Evolutionary conservation across 768 basidiomycete species (phyloP), one percentile per base, ranked within the genome.

Genomic region (Candolleomyces aberdarensis): DNA sequence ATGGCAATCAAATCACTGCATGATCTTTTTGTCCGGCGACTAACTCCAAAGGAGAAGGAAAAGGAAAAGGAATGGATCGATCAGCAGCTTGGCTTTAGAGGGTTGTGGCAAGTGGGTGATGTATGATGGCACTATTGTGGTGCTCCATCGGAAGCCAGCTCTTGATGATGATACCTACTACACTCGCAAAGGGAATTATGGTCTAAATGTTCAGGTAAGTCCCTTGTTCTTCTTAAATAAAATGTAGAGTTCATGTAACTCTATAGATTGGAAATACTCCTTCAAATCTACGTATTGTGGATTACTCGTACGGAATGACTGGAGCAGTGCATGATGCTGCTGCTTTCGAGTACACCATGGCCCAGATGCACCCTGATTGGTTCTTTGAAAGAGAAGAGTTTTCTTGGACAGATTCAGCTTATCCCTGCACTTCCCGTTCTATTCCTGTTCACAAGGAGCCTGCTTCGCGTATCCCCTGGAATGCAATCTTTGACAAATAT

Each of bases 131-230:
- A 74, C 71, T 1, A 68, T 68, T 57, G 64, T 73, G 3, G 62
- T 63, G 11, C 66, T 72, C 5, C 66, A 65, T 58, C 43, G 62
- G 15, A 72, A 70, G 46, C 70, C 71, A 19, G 66, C 63, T 4
- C 40, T 64, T 17, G 65, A 75, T 62, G 72, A 74, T 7, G 69
- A 73, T 62, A 69, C 66, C n/a, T 76, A 75, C 54, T 74, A 63
- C 52, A 70, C 71, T 5, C 57, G 71, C 3, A 75, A 75, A 60
- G 57, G 52, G 6, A 74, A 72, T 50, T 75, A 76, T 67, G 75
- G 70, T 3, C 60, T 75, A 7, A 76, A 76, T 65, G 49, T 70
- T 10, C 74, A 75, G 67, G 72, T n/a, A n/a, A n/a, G n/a, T n/a
- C 73, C 1, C 64, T 64, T 0, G 70, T 75, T 63, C 63, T 69